Conservation (phyloP, 208 protist species). For the Novymonas esmeraldas region DNA sequence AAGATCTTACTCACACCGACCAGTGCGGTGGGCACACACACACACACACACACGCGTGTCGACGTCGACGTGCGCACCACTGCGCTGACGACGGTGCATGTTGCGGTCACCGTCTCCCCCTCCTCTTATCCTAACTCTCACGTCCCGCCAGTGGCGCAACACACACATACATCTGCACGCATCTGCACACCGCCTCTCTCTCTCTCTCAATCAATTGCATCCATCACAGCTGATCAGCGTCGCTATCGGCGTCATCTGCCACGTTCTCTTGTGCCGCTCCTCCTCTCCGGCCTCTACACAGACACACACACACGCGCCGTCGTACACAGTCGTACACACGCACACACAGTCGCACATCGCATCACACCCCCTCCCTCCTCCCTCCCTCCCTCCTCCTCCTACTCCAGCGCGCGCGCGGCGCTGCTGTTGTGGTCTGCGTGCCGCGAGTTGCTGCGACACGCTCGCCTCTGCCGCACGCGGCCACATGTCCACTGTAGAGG, state of each 20-base stretch:
- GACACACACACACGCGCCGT: neutral
- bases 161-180: neutral
- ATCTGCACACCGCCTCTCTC: neutral
- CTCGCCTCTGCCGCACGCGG: too few relatives aligned
- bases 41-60: neutral
- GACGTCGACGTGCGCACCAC: too few relatives aligned
- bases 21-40: neutral
- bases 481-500: conserved; percentile 47
- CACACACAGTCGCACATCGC: too few relatives aligned
- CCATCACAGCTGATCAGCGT: neutral
- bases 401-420: neutral
- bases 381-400: neutral
- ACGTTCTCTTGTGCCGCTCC: too few relatives aligned
- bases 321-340: neutral
- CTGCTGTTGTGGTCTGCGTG: neutral
- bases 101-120: too few relatives aligned
- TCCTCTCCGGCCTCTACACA: neutral
- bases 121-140: too few relatives aligned
- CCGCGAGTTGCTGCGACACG: neutral
- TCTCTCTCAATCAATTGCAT: neutral
- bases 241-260: too few relatives aligned
- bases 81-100: too few relatives aligned
- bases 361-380: neutral
- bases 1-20: too few relatives aligned
- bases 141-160: too few relatives aligned